Conservation (phyloP, 1,284 basidiomycete species). For the Inonotus hispidus region DNA sequence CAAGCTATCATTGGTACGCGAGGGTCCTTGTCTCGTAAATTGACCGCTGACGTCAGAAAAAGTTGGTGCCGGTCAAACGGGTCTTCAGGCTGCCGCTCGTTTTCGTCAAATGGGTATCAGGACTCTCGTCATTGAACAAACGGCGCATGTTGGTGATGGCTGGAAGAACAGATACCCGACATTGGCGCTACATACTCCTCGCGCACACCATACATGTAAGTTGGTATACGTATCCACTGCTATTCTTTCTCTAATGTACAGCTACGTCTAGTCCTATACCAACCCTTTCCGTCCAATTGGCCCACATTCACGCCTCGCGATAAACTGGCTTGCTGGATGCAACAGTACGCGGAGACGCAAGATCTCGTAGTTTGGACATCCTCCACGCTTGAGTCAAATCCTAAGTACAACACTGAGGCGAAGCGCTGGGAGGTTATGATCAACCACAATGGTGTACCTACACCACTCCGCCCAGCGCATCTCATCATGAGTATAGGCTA, state of each 20-base stretch:
- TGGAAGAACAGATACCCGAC: slow-evolving; percentile 51
- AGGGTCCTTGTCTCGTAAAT: background rate
- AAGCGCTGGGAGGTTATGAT: slow-evolving; percentile 32
- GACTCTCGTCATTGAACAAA: slow-evolving; percentile 43
- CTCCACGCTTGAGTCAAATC: slow-evolving; percentile 11
- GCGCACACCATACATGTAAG: slow-evolving; percentile 13
- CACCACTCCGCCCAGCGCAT: slow-evolving; percentile 31
- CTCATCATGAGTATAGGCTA: slow-evolving; percentile 34
- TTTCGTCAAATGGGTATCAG: slow-evolving; percentile 46
- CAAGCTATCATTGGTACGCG: slow-evolving; percentile 11
- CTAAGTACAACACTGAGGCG: slow-evolving; percentile 25
- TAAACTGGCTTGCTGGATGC: slow-evolving; percentile 20
- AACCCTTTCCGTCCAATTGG: slow-evolving; percentile 15
- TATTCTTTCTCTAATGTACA: background rate
- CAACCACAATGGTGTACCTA: slow-evolving; percentile 24
- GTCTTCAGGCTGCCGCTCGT: slow-evolving; percentile 45
- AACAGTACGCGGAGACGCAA: slow-evolving; percentile 18
- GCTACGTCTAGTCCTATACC: slow-evolving; percentile 19
- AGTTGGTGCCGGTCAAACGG: slow-evolving; percentile 54
- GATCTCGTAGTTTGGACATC: slow-evolving; percentile 21
- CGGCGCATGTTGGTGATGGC: slow-evolving; percentile 44
- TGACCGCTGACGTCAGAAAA: background rate
- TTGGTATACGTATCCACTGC: background rate
- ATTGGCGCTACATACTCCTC: slow-evolving; percentile 39
- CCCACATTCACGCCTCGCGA: slow-evolving; percentile 19